A percentile compares a stretch with the other conserved stretches of the same genome.
Conservation (phyloP, 1,284 basidiomycete species). For the Fomitopsis palustris region DNA sequence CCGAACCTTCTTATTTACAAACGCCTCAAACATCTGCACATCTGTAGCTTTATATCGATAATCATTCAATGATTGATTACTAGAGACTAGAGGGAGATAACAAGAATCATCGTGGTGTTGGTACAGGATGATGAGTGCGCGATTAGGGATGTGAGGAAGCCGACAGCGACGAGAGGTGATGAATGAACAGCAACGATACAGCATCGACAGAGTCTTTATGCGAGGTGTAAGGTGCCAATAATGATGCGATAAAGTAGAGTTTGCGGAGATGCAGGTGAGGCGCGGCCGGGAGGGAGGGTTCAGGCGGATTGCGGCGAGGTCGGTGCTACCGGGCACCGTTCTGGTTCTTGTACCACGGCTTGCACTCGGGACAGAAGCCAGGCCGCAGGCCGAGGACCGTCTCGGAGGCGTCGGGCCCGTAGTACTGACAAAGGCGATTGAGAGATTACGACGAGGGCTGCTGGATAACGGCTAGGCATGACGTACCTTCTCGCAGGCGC, state of each 20-base stretch:
- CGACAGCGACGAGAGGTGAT: constrained; percentile 5
- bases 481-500: constrained; percentile 49
- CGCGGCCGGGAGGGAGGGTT: not conserved
- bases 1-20: not conserved
- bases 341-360: constrained; percentile 50
- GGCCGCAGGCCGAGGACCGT: constrained; percentile 46
- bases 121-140: not conserved
- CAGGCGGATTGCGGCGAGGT: not conserved
- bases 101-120: not conserved
- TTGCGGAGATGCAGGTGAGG: not conserved
- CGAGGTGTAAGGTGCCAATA: constrained; percentile 4
- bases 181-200: constrained; percentile 11
- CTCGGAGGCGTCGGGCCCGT: constrained; percentile 65
- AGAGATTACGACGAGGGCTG: not conserved
- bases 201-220: constrained; percentile 7
- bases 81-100: not conserved
- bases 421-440: constrained; percentile 42
- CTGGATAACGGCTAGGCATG: constrained; percentile 6
- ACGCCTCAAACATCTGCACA: not conserved
- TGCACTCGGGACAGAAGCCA: constrained; percentile 61
- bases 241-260: constrained; percentile 3
- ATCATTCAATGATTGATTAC: not conserved
- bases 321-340: constrained; percentile 14
- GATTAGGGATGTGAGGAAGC: not conserved
- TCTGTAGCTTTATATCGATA: not conserved